Evolutionary conservation across 208 protist species (phyloP), one percentile per base, ranked within the genome.

Genomic region (Endotrypanum monterogeii): DNA sequence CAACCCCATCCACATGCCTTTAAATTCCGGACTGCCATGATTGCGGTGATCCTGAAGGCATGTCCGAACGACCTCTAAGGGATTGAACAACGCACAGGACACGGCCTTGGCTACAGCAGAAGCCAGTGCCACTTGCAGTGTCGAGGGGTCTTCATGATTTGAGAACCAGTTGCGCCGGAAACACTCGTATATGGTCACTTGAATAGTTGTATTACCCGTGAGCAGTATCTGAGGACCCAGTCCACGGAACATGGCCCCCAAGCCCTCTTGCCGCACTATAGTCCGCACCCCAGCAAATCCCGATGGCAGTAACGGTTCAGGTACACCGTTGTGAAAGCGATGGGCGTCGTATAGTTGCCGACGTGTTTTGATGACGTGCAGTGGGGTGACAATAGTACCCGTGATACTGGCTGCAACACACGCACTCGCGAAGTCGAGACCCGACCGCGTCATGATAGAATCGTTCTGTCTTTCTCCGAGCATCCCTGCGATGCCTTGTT

Each of bases 131-230:
- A 96, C 87, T 62, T 94, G 75, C 55, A 87, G 55, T 68, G 82
- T 67, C 23, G 87, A 84, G 6, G 92, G 89, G 71, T 94, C 71
- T n/a, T 86, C 79, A 65, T 78, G 67, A 62, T 92, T 79, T 16
- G 74, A 83, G 70, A 93, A 94, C 52, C 67, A 71, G 69, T 89
- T 76, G 14, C 89, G 88, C 41, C 85, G 83, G 28, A 96, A 85
- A 73, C 78, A 89, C 78, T 96, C 92, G 70, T 96, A 96, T 32
- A 96, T 32, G 28, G 89, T 92, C 37, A 96, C 87, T 73, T 96
- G 92, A 50, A 96, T 85, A 16, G 86, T 92, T 7, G 88, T 96
- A 80, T 87, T 92, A 61, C 87, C 79, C 14, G 83, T 92, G 16
- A 96, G 76, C 52, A 94, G 67, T 55, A 96, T 88, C 65, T 96